phyloP scores from a whole-genome alignment of 116 monocot genomes.

The Dioscorea cayenensis region DNA sequence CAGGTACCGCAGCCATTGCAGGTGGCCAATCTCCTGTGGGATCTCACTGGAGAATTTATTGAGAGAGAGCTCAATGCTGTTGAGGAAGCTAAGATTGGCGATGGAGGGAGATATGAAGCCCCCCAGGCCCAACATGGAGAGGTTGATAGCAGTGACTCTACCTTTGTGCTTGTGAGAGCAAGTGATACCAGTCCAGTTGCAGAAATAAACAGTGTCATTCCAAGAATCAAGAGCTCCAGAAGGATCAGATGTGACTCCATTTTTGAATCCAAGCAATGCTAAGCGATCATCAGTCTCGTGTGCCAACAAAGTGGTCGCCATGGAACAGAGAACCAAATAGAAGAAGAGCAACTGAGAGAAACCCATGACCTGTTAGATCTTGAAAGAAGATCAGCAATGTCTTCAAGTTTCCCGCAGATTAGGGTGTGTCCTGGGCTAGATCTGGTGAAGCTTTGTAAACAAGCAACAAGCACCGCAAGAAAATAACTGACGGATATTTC shows the following conservation, averaged over 20 bases:
- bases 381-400: too few relatives aligned
- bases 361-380: too few relatives aligned
- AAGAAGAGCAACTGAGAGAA: too few relatives aligned
- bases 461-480: too few relatives aligned
- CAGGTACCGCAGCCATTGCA: background rate
- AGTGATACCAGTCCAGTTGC: constrained; percentile 1
- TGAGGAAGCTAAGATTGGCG: background rate
- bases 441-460: too few relatives aligned
- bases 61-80: background rate
- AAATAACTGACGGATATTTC: too few relatives aligned
- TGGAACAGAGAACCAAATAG: background rate
- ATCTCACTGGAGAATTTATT: background rate
- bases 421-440: too few relatives aligned
- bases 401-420: too few relatives aligned
- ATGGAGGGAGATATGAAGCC: background rate
- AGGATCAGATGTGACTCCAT: background rate
- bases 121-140: background rate
- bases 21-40: background rate
- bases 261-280: background rate
- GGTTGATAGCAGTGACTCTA: too few relatives aligned
- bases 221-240: constrained; percentile 7
- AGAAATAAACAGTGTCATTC: constrained; percentile 1
- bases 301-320: background rate
- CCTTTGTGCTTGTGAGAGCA: background rate
- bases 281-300: constrained; percentile 4